Base-by-base conservation (phyloP, 208 protist species). In the Plasmodiophora brassicae region DNA sequence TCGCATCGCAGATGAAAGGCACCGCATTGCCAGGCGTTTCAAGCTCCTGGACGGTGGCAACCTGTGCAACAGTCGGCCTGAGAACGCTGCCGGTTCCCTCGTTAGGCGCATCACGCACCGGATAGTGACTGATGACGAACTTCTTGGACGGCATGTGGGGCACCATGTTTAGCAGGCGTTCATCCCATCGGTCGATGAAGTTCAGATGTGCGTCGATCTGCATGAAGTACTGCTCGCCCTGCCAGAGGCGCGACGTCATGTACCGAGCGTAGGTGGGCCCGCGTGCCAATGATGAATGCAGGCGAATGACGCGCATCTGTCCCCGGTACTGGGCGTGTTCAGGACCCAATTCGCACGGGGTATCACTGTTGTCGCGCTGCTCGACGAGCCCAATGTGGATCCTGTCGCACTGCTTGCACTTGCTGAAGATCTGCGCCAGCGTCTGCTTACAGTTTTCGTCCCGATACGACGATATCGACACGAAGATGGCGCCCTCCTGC, bases 161-260 rank as follows among this genome's bases (percentile, higher is more conserved):
- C 5, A 36, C n/a, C 65, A 78, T 78, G n/a, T 78, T 38, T 38
- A 78, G 65, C 5, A 78, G n/a, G 20, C 65, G 65, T 14, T 38
- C 32, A 78, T 78, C 65, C 65, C 65, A 78, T 38, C 41, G 32
- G 14, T 8, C 10, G 65, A 78, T 78, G n/a, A 78, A 78, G 65
- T 5, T 78, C 65, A 78, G 41, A 78, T 78, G 65, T 14, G 65
- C 65, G 65, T 78, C 65, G 65, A 78, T 78, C 65, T 78, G 65
- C 65, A 78, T 44, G 32, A 78, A 32, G 65, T 78, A 78, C n/a
- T 78, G 65, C n/a, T 78, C 65, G 65, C 65, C 65, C 5, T 32
- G 65, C 65, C 65, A 78, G 5, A 78, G 65, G 41, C 65, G 65
- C 14, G 65, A 78, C n/a, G 65, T 78, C 5, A 78, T 14, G n/a